Evolutionary conservation across 768 basidiomycete species (phyloP).

Genomic region (Rhodotorula diobovata): DNA sequence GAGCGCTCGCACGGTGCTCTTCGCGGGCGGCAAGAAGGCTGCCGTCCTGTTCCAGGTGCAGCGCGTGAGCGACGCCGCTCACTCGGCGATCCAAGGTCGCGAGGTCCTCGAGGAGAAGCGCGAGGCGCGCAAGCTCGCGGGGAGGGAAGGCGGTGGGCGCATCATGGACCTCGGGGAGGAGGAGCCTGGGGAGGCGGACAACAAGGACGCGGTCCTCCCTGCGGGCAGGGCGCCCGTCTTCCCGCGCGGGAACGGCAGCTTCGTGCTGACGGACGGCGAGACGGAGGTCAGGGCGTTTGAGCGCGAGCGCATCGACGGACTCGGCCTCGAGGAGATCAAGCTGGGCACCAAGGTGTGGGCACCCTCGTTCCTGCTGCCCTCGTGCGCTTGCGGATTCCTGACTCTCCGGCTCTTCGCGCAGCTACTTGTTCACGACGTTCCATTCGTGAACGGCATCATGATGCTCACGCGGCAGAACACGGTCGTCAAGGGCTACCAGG

Average conservation of each 20-base stretch:
- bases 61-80: conserved; percentile 6
- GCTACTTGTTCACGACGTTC: conserved; percentile 12
- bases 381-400: not conserved
- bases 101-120: conserved; percentile 21
- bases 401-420: not conserved
- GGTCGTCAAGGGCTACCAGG: conserved; percentile 26
- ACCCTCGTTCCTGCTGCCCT: no score
- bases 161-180: conserved; percentile 15
- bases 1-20: not conserved
- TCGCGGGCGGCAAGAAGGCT: not conserved
- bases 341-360: conserved; percentile 34
- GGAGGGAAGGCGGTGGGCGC: not conserved
- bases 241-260: conserved; percentile 22
- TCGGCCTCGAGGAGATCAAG: conserved; percentile 28
- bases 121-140: not conserved
- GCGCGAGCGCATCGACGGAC: not conserved
- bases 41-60: conserved; percentile 13
- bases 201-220: not conserved
- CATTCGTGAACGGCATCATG: conserved; percentile 14
- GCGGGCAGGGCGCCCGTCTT: not conserved
- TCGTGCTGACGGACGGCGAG: conserved; percentile 24
- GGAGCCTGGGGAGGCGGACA: not conserved
- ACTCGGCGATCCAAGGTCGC: not conserved
- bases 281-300: conserved; percentile 15
- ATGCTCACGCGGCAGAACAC: conserved; percentile 25